Evolutionary conservation across 352 stramenopile species (phyloP).

Genomic region (Globisporangium okanoganense): DNA sequence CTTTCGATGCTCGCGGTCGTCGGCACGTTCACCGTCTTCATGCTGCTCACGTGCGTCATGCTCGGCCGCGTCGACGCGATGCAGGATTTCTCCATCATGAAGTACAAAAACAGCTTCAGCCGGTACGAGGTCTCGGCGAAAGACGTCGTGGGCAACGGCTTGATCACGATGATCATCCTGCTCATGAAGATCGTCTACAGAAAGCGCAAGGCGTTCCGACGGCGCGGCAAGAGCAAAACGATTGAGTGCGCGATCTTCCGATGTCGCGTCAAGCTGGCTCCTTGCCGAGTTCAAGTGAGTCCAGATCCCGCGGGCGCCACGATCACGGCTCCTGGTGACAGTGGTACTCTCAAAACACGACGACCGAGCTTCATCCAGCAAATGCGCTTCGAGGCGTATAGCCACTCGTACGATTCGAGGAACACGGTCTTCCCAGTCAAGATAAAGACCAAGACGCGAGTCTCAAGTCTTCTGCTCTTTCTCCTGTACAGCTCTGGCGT

Average conservation of each 20-base stretch:
- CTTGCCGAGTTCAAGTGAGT: not conserved
- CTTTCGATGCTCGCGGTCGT: constrained; percentile 7
- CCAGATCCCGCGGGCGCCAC: not conserved
- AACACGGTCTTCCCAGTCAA: constrained; percentile 4
- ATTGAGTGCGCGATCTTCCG: constrained; percentile 24
- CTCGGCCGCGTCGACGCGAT: constrained; percentile 17
- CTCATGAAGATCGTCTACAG: constrained; percentile 26
- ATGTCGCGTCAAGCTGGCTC: constrained; percentile 9
- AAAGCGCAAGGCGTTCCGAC: constrained; percentile 17
- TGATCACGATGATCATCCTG: constrained; percentile 22
- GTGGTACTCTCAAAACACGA: not conserved
- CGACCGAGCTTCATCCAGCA: constrained; percentile 21
- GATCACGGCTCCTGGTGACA: too few species aligned
- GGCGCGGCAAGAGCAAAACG: constrained; percentile 3
- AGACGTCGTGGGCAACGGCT: constrained; percentile 24
- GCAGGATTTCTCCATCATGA: constrained; percentile 14
- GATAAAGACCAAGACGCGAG: constrained; percentile 8
- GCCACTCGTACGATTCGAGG: constrained; percentile 9
- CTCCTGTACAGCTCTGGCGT: constrained; percentile 6
- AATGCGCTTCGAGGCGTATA: constrained; percentile 13
- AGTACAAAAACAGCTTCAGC: constrained; percentile 11
- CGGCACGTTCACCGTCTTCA: constrained; percentile 13
- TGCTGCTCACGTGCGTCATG: constrained; percentile 25
- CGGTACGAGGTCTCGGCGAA: constrained; percentile 15
- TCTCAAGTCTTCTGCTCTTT: not conserved